Evolutionary conservation across 805 yeast species (phyloP).

Genomic region (Teunomyces kruisii): DNA sequence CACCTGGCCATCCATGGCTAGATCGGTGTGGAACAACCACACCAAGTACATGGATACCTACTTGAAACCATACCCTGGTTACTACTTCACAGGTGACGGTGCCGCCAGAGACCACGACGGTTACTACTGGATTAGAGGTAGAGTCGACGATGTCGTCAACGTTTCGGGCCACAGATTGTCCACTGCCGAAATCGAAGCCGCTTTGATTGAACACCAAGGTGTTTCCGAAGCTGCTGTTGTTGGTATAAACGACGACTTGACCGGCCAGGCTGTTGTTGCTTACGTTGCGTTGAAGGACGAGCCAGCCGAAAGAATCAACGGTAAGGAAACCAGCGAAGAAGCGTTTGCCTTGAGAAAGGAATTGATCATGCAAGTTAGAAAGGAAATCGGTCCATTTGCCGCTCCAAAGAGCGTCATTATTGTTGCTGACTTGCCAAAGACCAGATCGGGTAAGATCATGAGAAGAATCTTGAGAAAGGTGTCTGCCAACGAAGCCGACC

Average conservation of each 20-base stretch:
- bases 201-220: conserved; percentile 65
- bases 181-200: conserved; percentile 88
- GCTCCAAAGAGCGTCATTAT: conserved; percentile 75
- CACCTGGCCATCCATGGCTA: conserved; percentile 85
- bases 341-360: conserved; percentile 57
- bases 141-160: conserved; percentile 87
- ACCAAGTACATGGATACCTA: conserved; percentile 77
- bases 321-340: conserved; percentile 42
- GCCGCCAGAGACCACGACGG: conserved; percentile 86
- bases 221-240: conserved; percentile 84
- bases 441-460: conserved; percentile 86
- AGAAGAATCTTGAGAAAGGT: conserved; percentile 81
- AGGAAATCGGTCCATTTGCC: conserved; percentile 83
- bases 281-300: conserved; percentile 70
- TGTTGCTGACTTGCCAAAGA: conserved; percentile 79
- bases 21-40: conserved; percentile 79
- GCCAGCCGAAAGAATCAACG: conserved; percentile 24
- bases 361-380: conserved; percentile 67
- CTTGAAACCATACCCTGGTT: conserved; percentile 76
- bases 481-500: conserved; percentile 73
- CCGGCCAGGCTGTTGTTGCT: conserved; percentile 86
- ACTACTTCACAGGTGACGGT: conserved; percentile 87
- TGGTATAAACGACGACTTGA: conserved; percentile 78
- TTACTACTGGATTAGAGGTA: conserved; percentile 80
- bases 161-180: conserved; percentile 85